Conservation (phyloP, 495 filamentous ascomycete genomes). For the Neurospora sp. region DNA sequence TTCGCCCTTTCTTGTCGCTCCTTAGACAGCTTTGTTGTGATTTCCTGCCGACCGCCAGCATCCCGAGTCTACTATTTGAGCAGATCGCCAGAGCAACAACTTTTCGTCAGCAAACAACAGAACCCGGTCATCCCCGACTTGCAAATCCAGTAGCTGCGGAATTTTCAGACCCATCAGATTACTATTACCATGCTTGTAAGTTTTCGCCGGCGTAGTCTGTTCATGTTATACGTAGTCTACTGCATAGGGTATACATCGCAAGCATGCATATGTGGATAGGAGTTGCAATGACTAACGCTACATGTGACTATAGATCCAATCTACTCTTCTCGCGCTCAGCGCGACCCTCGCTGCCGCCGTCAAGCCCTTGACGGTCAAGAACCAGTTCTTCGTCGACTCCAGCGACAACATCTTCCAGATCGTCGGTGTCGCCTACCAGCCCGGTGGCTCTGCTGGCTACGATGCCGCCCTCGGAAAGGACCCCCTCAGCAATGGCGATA, state of each 20-base stretch:
- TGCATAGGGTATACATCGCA: neutral
- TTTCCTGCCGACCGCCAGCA: neutral
- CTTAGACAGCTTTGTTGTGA: neutral
- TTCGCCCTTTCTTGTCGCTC: neutral
- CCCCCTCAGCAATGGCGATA: conserved; percentile 62
- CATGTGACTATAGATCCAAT: conserved; percentile 19
- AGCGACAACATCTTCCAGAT: conserved; percentile 78
- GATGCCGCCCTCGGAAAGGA: conserved; percentile 50
- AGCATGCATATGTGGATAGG: neutral
- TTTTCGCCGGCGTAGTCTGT: neutral
- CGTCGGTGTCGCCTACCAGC: conserved; percentile 90
- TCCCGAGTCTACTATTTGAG: neutral
- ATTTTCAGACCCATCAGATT: neutral
- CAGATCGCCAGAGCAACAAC: neutral
- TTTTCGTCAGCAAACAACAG: neutral
- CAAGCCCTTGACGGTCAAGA: conserved; percentile 59
- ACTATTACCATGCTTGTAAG: neutral
- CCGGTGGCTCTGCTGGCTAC: conserved; percentile 78
- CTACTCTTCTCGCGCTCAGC: conserved; percentile 35
- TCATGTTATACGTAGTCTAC: neutral
- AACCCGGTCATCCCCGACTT: neutral
- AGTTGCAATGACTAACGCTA: neutral
- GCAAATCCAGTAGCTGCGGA: neutral
- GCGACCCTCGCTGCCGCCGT: conserved; percentile 55
- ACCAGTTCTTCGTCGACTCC: conserved; percentile 75